These are phyloP conservation scores for Heliamphora exappendiculata DNA, from an alignment of 148 eudicot species.

Conservation along the genomic window DNA sequence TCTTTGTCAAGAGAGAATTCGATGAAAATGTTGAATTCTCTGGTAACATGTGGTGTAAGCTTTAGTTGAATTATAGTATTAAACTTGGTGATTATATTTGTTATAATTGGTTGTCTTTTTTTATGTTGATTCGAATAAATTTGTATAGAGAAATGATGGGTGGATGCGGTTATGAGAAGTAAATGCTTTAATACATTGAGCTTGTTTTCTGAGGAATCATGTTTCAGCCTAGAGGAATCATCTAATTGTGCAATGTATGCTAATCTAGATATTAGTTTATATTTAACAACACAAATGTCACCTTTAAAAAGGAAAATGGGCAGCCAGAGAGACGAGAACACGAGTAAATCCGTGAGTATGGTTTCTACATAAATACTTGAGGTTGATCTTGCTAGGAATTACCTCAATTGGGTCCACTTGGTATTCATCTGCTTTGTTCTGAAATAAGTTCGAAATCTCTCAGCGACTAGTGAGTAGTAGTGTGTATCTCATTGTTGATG, in stretches of 20 bases:
- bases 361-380: neutral
- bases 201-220: neutral
- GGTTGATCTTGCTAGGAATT: neutral
- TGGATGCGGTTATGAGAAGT: neutral
- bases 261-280: neutral
- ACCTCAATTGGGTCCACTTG: neutral
- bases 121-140: conserved; percentile 1
- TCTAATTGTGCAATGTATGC: neutral
- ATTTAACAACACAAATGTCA: neutral
- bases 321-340: neutral
- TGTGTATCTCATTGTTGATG: neutral
- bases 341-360: neutral
- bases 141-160: conserved; percentile 2
- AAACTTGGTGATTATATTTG: conserved; percentile 8
- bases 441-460: neutral
- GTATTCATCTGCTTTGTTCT: neutral
- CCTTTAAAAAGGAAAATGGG: no score
- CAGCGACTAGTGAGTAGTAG: neutral
- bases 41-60: conserved; percentile 3
- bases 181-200: neutral
- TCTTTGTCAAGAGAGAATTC: conserved; percentile 2
- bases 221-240: neutral
- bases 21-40: conserved; percentile 1
- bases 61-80: neutral
- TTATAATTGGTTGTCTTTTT: neutral